Evolutionary conservation across 331 rosid genomes (phyloP).

Genomic region (Pyracantha coccinea): DNA sequence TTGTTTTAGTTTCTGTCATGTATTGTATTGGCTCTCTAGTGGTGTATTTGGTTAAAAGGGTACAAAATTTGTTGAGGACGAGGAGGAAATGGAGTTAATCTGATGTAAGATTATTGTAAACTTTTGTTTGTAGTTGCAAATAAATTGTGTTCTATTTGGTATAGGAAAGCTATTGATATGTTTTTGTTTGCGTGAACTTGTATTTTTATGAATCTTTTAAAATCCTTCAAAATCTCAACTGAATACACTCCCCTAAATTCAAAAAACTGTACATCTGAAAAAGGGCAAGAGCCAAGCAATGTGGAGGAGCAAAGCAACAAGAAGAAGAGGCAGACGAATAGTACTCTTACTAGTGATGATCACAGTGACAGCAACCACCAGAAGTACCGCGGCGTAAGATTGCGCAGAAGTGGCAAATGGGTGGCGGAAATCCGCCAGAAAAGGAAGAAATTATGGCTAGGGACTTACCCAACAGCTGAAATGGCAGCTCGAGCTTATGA

Average conservation of each 20-base stretch:
- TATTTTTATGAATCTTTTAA: too few relatives aligned
- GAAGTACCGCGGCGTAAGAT: conserved; percentile 58
- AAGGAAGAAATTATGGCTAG: conserved; percentile 84
- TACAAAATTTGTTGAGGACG: too few relatives aligned
- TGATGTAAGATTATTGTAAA: too few relatives aligned
- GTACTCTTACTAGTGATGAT: neutral
- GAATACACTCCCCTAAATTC: neutral
- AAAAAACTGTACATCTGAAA: neutral
- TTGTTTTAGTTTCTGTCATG: too few relatives aligned
- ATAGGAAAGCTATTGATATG: too few relatives aligned
- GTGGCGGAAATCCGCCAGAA: conserved; percentile 85
- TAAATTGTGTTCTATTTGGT: too few relatives aligned
- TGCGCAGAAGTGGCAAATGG: conserved; percentile 83
- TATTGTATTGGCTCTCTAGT: too few relatives aligned
- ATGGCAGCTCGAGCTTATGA: conserved; percentile 95
- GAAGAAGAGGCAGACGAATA: conserved; percentile 30
- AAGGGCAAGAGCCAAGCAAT: conserved; percentile 9
- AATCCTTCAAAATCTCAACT: too few relatives aligned
- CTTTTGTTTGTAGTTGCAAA: too few relatives aligned
- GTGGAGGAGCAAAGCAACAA: neutral
- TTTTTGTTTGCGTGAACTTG: too few relatives aligned
- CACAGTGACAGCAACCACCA: conserved; percentile 32
- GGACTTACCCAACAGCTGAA: conserved; percentile 75
- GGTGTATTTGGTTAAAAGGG: too few relatives aligned
- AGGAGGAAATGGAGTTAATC: too few relatives aligned